Base-by-base conservation (phyloP, 2,329 filamentous ascomycete species). In the Xylariaceae sp. region DNA sequence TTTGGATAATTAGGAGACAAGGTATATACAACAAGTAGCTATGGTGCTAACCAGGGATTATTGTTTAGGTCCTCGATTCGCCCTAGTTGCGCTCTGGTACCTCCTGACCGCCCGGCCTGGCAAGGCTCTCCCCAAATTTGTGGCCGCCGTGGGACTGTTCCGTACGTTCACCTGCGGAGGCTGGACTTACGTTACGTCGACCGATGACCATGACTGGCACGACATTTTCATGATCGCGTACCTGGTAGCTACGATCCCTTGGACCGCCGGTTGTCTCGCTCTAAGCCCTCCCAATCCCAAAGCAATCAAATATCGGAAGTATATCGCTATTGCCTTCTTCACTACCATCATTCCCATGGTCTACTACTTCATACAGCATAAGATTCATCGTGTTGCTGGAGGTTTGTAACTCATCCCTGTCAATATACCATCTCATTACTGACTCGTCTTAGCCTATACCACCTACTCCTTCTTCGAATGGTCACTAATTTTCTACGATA, bases 161-260 rank as follows among this genome's bases (percentile, higher is more conserved):
- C 87, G 95, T 67, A 97, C 94, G 8, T 78, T 98, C 56, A 96
- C 92, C 3, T 99, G 95, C 71, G 95, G 94, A 67, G 95, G 95
- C 57, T 99, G 95, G 94, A 97, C 95, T 50, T 99, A 98, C 75
- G 87, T 99, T 60, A 99, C 95, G 23, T 98, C 95, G 61, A 99
- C 95, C 39, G 95, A 99, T 73, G 92, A 98, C 73, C 95, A 99
- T 75, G 87, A 96, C 75, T 98, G 92, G 93, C 95, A 99, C 74
- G 95, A 99, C 71, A 94, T 98, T 62, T 94, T 99, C 74, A 99
- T 99, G 95, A 97, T 99, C 67, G 96, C 92, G 12, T 99, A 99
- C 75, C 82, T 99, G 53, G 88, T 99, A 41, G 90, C 92, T 29
- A 98, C 95, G 2, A 81, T 99, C 51, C 95, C 95, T 2, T 99